Base-by-base conservation (phyloP, 1,139 yeast species). In the Pichia sp. region DNA sequence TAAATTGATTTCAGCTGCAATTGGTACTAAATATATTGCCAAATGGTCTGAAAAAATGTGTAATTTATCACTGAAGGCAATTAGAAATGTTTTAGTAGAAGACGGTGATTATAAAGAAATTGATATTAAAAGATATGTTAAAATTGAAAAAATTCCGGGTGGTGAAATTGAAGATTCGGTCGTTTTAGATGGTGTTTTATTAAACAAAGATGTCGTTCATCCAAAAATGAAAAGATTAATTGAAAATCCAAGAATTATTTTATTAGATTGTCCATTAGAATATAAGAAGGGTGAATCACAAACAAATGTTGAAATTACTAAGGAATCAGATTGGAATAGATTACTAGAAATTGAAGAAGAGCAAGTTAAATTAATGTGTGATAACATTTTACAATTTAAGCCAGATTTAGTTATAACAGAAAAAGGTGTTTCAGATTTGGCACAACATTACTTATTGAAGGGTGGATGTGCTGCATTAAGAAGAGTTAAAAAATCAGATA, bases 211-310 rank as follows among this genome's bases (percentile, higher is more conserved):
- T 65, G 95, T 94, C 48, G 90, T 95, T 26, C 99, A 94, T 68
- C 98, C 99, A 55, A 89, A 90, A 69, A 94, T 94, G 99, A 82
- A 82, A 59, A 81, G 98, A 66, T 64, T 73, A 59, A 86, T 92
- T 57, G 88, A 83, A 63, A 86, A 88, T 62, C 99, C 99, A 44
- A 77, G 94, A 56, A 79, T 94, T 48, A 77, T 94, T 38, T 76
- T 94, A 56, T 76, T 94, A 59, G 98, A 94, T 69, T 90, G 97
- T 68, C 97, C 99, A 20, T 74, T 94, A 61, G 99, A 94, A 69
- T 94, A 94, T 71, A 94, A 94, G 71, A 94, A 94, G 76, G 99
- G 98, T 53, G 99, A 94, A 70, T 89, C 97, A 3, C 98, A 94
- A 68, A 92, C 98, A 49, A 92, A 92, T 68, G 89, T 94, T 59